Evolutionary conservation across 2,329 filamentous ascomycete genomes (phyloP).

Genomic region (Penicillium sp.): DNA sequence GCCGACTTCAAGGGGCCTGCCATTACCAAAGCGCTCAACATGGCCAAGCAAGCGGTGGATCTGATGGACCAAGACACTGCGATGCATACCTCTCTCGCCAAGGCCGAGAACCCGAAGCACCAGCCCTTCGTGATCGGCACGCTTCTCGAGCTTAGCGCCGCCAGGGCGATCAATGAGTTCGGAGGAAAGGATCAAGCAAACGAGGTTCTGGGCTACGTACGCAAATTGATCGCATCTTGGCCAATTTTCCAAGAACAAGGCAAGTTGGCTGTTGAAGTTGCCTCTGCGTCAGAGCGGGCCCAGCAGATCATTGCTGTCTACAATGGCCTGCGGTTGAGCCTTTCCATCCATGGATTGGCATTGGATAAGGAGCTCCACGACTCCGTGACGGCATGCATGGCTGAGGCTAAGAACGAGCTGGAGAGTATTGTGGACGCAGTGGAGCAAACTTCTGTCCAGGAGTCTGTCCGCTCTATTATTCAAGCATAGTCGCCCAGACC

Average conservation of each 20-base stretch:
- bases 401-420: slow-evolving; percentile 48
- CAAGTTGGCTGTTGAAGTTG: slow-evolving; percentile 13
- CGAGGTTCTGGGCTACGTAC: slow-evolving; percentile 44
- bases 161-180: slow-evolving; percentile 41
- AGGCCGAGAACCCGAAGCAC: slow-evolving; percentile 38
- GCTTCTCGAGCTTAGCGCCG: slow-evolving; percentile 50
- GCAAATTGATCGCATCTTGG: slow-evolving; percentile 41
- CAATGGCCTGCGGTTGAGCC: slow-evolving; percentile 45
- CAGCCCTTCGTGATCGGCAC: slow-evolving; percentile 46
- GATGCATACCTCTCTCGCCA: slow-evolving; percentile 31
- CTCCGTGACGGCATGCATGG: slow-evolving; percentile 27
- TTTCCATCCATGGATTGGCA: slow-evolving; percentile 36
- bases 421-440: slow-evolving; percentile 12
- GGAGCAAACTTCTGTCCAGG: slow-evolving; percentile 2
- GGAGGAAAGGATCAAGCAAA: slow-evolving; percentile 43
- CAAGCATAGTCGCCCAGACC: background rate
- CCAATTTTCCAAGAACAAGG: slow-evolving; percentile 24
- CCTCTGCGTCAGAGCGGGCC: slow-evolving; percentile 27
- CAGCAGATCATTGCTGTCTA: slow-evolving; percentile 40
- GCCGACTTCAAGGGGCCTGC: slow-evolving; percentile 38
- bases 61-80: slow-evolving; percentile 38
- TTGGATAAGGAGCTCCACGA: slow-evolving; percentile 27
- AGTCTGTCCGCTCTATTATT: background rate
- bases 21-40: slow-evolving; percentile 31
- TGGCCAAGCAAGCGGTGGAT: slow-evolving; percentile 38